These are phyloP conservation scores for Colletotrichum tropicicola DNA, from an alignment of 2,329 filamentous ascomycete genomes.

Conservation along the genomic window DNA sequence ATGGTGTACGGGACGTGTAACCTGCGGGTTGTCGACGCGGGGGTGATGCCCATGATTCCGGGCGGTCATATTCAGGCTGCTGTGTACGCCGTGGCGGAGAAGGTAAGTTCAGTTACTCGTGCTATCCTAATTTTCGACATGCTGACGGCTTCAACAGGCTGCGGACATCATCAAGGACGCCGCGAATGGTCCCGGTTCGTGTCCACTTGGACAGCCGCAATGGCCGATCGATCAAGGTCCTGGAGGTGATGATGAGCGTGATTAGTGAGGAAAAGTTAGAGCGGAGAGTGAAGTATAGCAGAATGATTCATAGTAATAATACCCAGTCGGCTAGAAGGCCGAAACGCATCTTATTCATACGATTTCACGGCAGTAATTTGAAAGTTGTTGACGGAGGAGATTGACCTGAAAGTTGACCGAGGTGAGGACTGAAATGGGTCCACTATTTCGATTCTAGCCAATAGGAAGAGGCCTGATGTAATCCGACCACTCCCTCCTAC, in stretches of 20 bases:
- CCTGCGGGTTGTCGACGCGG: constrained; percentile 58
- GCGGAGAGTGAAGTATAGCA: neutral
- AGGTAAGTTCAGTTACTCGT: constrained; percentile 39
- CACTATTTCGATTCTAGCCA: neutral
- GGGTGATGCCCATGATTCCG: constrained; percentile 57
- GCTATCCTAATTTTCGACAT: neutral
- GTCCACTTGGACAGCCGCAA: neutral
- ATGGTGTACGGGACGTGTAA: constrained; percentile 58
- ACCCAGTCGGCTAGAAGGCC: neutral
- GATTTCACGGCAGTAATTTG: too few relatives aligned
- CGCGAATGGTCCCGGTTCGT: neutral
- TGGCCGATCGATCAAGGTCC: neutral
- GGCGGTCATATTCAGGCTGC: constrained; percentile 60
- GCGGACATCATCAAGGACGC: constrained; percentile 54
- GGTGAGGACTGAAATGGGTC: too few relatives aligned
- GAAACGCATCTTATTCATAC: too few relatives aligned
- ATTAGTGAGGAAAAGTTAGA: neutral
- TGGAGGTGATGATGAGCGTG: neutral
- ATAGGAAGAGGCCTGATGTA: constrained; percentile 6
- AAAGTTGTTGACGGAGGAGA: neutral
- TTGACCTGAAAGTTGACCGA: neutral
- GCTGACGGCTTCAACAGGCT: constrained; percentile 41
- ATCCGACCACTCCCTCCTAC: constrained; percentile 2
- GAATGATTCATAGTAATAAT: neutral
- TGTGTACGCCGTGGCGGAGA: constrained; percentile 63